A percentile compares a stretch with the other conserved stretches of the same genome.
These are phyloP conservation scores for Vitellaria paradoxa DNA, from an alignment of 179 eudicot species.

Conservation along the genomic window DNA sequence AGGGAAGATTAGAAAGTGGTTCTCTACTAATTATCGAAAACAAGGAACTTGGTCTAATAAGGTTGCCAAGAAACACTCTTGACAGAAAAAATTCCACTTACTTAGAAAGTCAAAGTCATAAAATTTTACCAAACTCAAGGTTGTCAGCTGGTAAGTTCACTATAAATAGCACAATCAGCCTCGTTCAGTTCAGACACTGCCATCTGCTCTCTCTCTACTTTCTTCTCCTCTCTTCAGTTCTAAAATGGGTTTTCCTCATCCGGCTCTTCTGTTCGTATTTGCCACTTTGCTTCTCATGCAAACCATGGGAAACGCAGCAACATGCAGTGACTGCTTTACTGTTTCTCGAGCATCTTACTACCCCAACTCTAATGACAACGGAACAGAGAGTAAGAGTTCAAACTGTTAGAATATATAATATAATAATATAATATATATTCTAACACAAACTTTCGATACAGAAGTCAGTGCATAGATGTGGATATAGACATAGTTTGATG, in stretches of 20 bases:
- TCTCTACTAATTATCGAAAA: background rate
- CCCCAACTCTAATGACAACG: slow-evolving; percentile 51
- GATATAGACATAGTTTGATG: background rate
- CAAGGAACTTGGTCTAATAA: slow-evolving; percentile 22
- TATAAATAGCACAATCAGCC: slow-evolving; percentile 32
- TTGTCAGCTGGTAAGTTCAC: slow-evolving; percentile 9
- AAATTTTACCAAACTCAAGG: slow-evolving; percentile 20
- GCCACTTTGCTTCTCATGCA: slow-evolving; percentile 24
- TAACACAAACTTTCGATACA: background rate
- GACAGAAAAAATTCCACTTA: background rate
- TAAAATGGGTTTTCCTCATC: slow-evolving; percentile 28
- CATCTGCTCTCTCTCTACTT: slow-evolving; percentile 12
- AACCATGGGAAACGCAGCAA: slow-evolving; percentile 31
- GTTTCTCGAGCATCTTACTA: slow-evolving; percentile 66
- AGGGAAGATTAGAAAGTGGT: background rate
- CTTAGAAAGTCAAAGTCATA: slow-evolving; percentile 23
- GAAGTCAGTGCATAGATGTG: background rate
- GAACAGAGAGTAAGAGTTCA: slow-evolving; percentile 55
- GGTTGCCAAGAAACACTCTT: slow-evolving; percentile 20
- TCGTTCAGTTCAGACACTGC: slow-evolving; percentile 18
- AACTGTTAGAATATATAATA: no score
- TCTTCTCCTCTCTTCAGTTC: background rate
- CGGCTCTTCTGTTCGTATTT: slow-evolving; percentile 9
- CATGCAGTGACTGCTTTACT: slow-evolving; percentile 27
- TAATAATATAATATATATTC: no score